Evolutionary conservation across 148 eudicot species (phyloP).

Genomic region (Gaultheria prostrata): DNA sequence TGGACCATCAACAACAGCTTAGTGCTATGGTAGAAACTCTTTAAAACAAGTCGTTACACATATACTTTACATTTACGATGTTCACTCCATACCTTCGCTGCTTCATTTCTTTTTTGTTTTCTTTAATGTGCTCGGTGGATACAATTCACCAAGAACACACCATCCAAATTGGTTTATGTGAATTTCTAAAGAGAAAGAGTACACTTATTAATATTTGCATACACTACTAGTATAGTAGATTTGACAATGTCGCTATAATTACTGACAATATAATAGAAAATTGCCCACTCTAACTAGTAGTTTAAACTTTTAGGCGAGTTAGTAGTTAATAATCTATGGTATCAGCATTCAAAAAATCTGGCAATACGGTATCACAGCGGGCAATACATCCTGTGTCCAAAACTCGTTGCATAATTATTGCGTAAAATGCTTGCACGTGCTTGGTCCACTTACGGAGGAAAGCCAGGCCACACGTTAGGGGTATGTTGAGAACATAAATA

Average conservation of each 20-base stretch:
- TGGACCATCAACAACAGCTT: background rate
- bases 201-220: background rate
- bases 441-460: too few relatives aligned
- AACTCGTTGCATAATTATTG: too few relatives aligned
- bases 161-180: background rate
- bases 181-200: background rate
- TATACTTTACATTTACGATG: background rate
- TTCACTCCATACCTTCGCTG: background rate
- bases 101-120: background rate
- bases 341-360: too few relatives aligned
- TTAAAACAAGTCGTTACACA: background rate
- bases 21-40: background rate
- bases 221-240: background rate
- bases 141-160: background rate
- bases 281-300: too few relatives aligned
- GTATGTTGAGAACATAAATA: too few relatives aligned
- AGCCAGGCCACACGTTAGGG: too few relatives aligned
- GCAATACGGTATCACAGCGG: too few relatives aligned
- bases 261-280: too few relatives aligned
- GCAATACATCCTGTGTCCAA: too few relatives aligned
- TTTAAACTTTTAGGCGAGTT: too few relatives aligned
- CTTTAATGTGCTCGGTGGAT: background rate
- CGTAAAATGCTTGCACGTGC: too few relatives aligned
- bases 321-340: too few relatives aligned
- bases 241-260: background rate